Conservation (phyloP, 495 filamentous ascomycete genomes). For the Hyaloscypha bicolor region DNA sequence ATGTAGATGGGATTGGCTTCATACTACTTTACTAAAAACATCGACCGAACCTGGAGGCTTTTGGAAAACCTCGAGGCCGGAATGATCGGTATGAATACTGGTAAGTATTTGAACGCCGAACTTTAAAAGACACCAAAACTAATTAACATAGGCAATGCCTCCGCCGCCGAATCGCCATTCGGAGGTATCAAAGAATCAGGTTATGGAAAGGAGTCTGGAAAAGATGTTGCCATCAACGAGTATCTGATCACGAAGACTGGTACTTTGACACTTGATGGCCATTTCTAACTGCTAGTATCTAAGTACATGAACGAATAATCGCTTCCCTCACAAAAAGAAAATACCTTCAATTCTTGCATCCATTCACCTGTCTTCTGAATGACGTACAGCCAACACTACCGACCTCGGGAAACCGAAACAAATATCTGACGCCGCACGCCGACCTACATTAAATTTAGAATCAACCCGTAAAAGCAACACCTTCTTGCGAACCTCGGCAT, state of each 20-base stretch:
- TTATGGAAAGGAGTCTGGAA: slow-evolving; percentile 76
- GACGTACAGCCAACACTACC: not conserved
- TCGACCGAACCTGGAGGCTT: slow-evolving; percentile 71
- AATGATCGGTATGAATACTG: slow-evolving; percentile 74
- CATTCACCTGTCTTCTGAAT: not conserved
- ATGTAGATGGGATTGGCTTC: slow-evolving; percentile 64
- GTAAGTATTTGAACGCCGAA: slow-evolving; percentile 35
- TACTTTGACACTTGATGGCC: slow-evolving; percentile 63
- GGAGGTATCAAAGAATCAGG: slow-evolving; percentile 77
- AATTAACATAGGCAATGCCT: slow-evolving; percentile 45
- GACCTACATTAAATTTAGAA: not conserved
- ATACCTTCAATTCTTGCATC: no score
- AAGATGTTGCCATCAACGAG: slow-evolving; percentile 69
- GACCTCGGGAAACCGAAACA: not conserved
- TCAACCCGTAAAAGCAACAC: not conserved
- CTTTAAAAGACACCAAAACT: not conserved
- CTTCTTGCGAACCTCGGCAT: not conserved
- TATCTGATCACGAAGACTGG: slow-evolving; percentile 75
- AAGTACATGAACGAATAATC: not conserved
- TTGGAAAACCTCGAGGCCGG: slow-evolving; percentile 75
- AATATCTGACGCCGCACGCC: not conserved
- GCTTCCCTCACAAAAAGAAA: no score
- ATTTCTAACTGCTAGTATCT: slow-evolving; percentile 35
- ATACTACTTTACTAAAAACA: slow-evolving; percentile 75
- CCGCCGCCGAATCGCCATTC: slow-evolving; percentile 71